Conservation (phyloP, 2,329 filamentous ascomycete species). For the Apiospora koreana region DNA sequence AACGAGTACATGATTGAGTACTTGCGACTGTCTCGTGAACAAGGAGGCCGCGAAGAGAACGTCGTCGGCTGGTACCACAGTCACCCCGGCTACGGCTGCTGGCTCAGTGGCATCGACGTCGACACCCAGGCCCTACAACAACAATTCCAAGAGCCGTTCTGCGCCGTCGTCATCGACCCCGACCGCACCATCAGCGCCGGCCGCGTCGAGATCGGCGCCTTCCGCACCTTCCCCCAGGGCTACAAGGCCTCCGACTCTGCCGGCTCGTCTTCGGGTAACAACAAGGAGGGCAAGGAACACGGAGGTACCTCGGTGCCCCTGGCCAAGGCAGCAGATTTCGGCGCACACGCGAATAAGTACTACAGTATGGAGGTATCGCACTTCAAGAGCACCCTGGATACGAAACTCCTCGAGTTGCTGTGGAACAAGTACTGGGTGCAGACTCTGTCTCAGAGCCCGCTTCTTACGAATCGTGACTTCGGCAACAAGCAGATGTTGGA, state of each 20-base stretch:
- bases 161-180: slow-evolving; percentile 94
- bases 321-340: slow-evolving; percentile 95
- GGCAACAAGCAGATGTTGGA: slow-evolving; percentile 91
- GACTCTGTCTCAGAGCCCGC: slow-evolving; percentile 86
- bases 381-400: slow-evolving; percentile 91
- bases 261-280: slow-evolving; percentile 9
- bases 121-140: slow-evolving; percentile 86
- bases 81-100: slow-evolving; percentile 97
- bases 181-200: slow-evolving; percentile 92
- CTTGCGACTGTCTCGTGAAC: slow-evolving; percentile 73
- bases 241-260: slow-evolving; percentile 54
- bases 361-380: slow-evolving; percentile 90
- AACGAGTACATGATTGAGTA: slow-evolving; percentile 97
- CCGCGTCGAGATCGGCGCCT: slow-evolving; percentile 96
- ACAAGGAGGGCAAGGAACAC: slow-evolving; percentile 41
- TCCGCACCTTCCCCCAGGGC: slow-evolving; percentile 81
- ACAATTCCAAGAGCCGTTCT: slow-evolving; percentile 82
- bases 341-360: slow-evolving; percentile 86
- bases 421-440: slow-evolving; percentile 99
- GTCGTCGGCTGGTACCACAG: slow-evolving; percentile 98
- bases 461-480: slow-evolving; percentile 91
- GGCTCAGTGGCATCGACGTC: slow-evolving; percentile 96
- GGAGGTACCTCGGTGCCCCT: slow-evolving; percentile 78
- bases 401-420: slow-evolving; percentile 79
- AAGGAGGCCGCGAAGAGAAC: slow-evolving; percentile 76